phyloP scores from a whole-genome alignment of 2,329 filamentous ascomycete genomes.

The Metarhizium robertsii region DNA sequence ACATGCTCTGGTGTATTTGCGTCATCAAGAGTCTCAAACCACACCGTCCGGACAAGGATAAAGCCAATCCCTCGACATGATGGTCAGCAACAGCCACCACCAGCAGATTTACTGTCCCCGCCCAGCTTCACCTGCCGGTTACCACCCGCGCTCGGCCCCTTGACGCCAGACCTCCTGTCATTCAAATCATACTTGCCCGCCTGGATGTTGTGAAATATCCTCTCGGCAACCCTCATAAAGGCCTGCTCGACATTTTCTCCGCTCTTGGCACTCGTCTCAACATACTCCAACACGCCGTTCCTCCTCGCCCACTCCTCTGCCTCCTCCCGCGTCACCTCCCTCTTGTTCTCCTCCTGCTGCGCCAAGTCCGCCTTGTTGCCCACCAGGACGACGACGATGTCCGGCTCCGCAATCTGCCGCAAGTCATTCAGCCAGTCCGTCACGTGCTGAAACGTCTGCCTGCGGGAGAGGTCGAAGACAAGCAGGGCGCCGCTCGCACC shows the following conservation, averaged over 20 bases:
- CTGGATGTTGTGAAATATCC: constrained; percentile 96
- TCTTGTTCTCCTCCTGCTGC: constrained; percentile 45
- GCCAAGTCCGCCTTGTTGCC: constrained; percentile 91
- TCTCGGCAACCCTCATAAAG: constrained; percentile 86
- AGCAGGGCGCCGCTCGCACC: constrained; percentile 65
- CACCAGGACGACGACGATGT: constrained; percentile 89
- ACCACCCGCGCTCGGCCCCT: constrained; percentile 51
- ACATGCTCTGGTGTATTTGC: not conserved
- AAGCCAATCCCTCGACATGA: not conserved
- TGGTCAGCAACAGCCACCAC: constrained; percentile 38
- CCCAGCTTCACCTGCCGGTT: constrained; percentile 37
- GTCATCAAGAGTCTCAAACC: not conserved
- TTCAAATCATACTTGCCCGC: constrained; percentile 91
- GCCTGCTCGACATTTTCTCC: constrained; percentile 90
- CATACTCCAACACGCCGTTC: constrained; percentile 86
- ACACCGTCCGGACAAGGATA: not conserved
- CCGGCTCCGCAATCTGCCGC: constrained; percentile 87
- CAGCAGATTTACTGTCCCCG: constrained; percentile 26
- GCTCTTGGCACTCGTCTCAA: constrained; percentile 93
- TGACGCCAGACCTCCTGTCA: constrained; percentile 85
- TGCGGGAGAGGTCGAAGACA: constrained; percentile 88
- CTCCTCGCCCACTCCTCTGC: constrained; percentile 80
- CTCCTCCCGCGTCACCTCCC: constrained; percentile 74
- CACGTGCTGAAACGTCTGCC: constrained; percentile 76
- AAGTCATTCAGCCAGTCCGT: constrained; percentile 93